These are phyloP conservation scores for Iris pallida DNA, from an alignment of 116 monocot genomes.

Conservation along the genomic window DNA sequence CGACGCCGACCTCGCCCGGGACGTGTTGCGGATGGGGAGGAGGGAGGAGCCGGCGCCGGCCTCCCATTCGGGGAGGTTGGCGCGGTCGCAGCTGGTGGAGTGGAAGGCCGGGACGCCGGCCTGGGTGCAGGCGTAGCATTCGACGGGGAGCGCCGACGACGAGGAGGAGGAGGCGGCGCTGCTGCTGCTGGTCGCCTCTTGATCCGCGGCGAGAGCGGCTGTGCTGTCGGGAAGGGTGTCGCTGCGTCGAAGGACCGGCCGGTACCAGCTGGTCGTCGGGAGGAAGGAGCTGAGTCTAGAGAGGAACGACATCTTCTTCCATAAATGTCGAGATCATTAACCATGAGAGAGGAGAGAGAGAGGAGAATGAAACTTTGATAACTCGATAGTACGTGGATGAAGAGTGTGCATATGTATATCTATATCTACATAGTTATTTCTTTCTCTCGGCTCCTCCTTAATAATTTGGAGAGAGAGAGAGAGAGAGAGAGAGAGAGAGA, in stretches of 20 bases:
- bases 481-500: no score
- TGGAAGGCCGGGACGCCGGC: slow-evolving; percentile 57
- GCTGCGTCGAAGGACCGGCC: neutral
- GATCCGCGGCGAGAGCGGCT: neutral
- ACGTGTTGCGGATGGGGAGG: slow-evolving; percentile 57
- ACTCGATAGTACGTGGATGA: no score
- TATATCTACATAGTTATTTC: no score
- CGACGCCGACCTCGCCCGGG: neutral
- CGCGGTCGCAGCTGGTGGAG: slow-evolving; percentile 54
- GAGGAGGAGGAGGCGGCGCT: neutral
- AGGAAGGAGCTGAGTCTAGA: neutral
- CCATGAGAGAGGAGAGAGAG: slow-evolving; percentile 8
- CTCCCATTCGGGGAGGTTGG: slow-evolving; percentile 38
- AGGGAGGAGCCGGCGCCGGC: slow-evolving; percentile 67
- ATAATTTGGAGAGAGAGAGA: no score
- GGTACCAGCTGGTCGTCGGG: neutral
- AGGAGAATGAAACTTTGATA: neutral
- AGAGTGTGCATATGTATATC: no score
- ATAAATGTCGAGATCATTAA: slow-evolving; percentile 20
- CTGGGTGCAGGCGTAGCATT: slow-evolving; percentile 82
- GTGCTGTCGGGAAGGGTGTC: neutral
- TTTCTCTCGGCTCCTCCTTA: no score
- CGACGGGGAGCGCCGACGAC: neutral
- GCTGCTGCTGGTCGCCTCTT: neutral
- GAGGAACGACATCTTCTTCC: slow-evolving; percentile 24